A percentile compares a stretch with the other conserved stretches of the same genome.
These are phyloP conservation scores for Ascosphaera aggregata DNA, from an alignment of 2,329 filamentous ascomycete genomes.

Conservation along the genomic window DNA sequence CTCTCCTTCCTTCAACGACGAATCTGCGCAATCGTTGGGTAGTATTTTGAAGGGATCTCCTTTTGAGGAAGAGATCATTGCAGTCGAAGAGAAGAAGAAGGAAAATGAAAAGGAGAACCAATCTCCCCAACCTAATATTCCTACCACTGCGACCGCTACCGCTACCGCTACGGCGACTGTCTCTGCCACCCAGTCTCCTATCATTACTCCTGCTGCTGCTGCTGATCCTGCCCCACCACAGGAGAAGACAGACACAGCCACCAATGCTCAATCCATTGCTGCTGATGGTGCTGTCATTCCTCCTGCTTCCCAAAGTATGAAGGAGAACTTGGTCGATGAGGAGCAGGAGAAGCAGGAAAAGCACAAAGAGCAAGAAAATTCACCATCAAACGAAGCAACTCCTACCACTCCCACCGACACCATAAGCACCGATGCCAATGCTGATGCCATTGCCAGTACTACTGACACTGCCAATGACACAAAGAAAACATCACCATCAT, in stretches of 20 bases:
- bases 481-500: too few species aligned
- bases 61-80: conserved; percentile 14
- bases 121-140: too few species aligned
- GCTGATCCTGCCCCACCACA: not conserved
- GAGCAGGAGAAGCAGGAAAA: not conserved
- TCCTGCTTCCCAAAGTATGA: not conserved
- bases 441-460: too few species aligned
- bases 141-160: too few species aligned
- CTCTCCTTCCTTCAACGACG: conserved; percentile 1
- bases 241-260: not conserved
- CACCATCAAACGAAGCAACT: not conserved
- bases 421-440: not conserved
- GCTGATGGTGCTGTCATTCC: not conserved
- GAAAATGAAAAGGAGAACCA: too few species aligned
- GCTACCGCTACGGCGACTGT: too few species aligned
- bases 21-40: conserved; percentile 6
- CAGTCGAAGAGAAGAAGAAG: conserved; percentile 10
- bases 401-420: not conserved
- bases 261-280: not conserved
- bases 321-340: not conserved
- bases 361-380: not conserved
- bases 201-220: not conserved
- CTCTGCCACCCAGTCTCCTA: too few species aligned
- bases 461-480: too few species aligned
- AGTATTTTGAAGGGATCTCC: conserved; percentile 12